These are phyloP conservation scores for Chalara sp. DNA, from an alignment of 2,329 filamentous ascomycete species.

Conservation along the genomic window DNA sequence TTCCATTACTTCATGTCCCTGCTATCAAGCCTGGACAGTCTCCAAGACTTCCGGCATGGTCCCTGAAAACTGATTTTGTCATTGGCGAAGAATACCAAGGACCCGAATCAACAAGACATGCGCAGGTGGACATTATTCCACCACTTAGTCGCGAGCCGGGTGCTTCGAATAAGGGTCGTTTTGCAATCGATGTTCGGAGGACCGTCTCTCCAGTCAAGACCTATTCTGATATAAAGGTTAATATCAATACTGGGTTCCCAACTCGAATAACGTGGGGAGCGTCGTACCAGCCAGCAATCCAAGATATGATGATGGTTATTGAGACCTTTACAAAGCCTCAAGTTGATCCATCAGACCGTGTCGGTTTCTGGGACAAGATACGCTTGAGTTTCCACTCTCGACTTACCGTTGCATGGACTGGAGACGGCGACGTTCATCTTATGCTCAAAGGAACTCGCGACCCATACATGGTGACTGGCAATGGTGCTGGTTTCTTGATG, in stretches of 20 bases:
- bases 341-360: conserved; percentile 84
- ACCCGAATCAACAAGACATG: conserved; percentile 69
- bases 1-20: conserved; percentile 87
- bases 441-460: conserved; percentile 87
- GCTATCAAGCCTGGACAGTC: conserved; percentile 74
- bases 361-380: conserved; percentile 99
- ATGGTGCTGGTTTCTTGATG: conserved; percentile 94
- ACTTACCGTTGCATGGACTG: conserved; percentile 84
- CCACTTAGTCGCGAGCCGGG: conserved; percentile 50
- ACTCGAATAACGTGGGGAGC: conserved; percentile 96
- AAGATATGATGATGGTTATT: conserved; percentile 99
- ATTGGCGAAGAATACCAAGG: conserved; percentile 90
- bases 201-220: conserved; percentile 95
- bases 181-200: conserved; percentile 78
- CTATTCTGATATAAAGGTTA: conserved; percentile 84
- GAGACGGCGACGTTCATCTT: conserved; percentile 90
- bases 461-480: conserved; percentile 86
- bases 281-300: conserved; percentile 94
- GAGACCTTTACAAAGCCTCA: conserved; percentile 97
- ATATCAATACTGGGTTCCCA: conserved; percentile 87
- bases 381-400: conserved; percentile 89
- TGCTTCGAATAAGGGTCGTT: conserved; percentile 53
- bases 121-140: conserved; percentile 79
- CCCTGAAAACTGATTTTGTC: conserved; percentile 84
- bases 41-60: conserved; percentile 71